Base-by-base conservation (phyloP, 169 alveolate genomes). In the Plasmodium coatneyi region DNA sequence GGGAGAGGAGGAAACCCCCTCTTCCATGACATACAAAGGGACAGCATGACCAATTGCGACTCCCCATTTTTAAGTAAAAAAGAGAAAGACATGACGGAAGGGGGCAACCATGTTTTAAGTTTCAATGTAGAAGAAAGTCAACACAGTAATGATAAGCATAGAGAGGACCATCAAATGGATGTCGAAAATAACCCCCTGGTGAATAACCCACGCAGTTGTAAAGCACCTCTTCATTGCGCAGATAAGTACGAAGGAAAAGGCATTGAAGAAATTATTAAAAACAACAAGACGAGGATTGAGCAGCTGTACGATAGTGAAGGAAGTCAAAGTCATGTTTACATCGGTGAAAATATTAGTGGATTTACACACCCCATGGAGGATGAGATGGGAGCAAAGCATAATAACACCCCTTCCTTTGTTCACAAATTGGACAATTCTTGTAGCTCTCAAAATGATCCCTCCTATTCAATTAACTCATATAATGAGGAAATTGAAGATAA, bases 251-350 rank as follows among this genome's bases (percentile, higher is more conserved):
- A 54, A 34, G 82, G 80, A 34, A 71, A 19, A 80, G 80, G 76
- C 66, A 79, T 87, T 60, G 70, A 70, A 78, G 93, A 87, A 14
- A 78, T 87, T 56, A 79, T 87, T 54, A 87, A 78, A 79, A 87
- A 87, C 32, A 87, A 87, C 70, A 87, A 79, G 49, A 87, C 93
- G 46, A 36, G 93, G 71, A 66, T 87, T 60, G 93, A 87, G 80
- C 80, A 87, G 32, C 70, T 87, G 81, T 87, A 87, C 71, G 89
- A 22, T 56, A 87, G 71, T 28, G 93, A 87, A 78, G 28, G 16
- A 25, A 79, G 43, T 46, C 93, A 87, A 87, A 80, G 54, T 52
- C 66, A 79, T 54, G 16, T 36, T 7, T 54, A 46, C 81, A 22
- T 49, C 10, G 74, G 49, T 32, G 82, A 19, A 54, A 76, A 79